A percentile compares a stretch with the other conserved stretches of the same genome.
Evolutionary conservation across 2,329 filamentous ascomycete species (phyloP).

Genomic region (Microdochium paspali): DNA sequence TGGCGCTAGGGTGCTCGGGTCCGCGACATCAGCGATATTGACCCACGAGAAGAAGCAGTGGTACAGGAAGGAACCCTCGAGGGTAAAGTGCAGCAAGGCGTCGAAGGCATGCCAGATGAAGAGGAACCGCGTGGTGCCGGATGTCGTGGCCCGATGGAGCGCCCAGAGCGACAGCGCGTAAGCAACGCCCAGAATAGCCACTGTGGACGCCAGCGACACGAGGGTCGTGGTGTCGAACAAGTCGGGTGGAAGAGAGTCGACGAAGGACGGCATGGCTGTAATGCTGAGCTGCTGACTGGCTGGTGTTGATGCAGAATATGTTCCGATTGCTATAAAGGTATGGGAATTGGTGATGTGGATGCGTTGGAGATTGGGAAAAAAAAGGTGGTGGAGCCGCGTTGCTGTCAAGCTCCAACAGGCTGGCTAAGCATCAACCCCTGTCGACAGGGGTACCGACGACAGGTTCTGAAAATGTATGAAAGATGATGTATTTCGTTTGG

Average conservation of each 20-base stretch:
- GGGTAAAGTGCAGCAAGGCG: conserved; percentile 79
- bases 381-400: conserved; percentile 15
- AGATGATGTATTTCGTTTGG: too few species aligned
- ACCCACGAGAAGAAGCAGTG: conserved; percentile 74
- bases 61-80: conserved; percentile 88
- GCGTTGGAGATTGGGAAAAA: too few species aligned
- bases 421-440: too few species aligned
- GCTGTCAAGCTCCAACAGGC: conserved; percentile 12
- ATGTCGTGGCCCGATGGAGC: conserved; percentile 36
- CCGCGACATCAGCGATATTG: conserved; percentile 21
- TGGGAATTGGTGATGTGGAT: not conserved
- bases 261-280: conserved; percentile 11
- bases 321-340: too few species aligned
- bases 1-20: conserved; percentile 29
- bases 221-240: conserved; percentile 52
- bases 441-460: too few species aligned
- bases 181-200: conserved; percentile 41
- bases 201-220: conserved; percentile 44
- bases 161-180: conserved; percentile 36
- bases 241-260: conserved; percentile 35
- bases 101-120: conserved; percentile 96
- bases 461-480: too few species aligned
- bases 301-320: too few species aligned
- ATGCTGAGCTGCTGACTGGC: not conserved
- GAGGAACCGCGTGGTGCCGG: conserved; percentile 57